Evolutionary conservation across 768 basidiomycete genomes (phyloP).

Genomic region (Agaricus sinodeliciosus): DNA sequence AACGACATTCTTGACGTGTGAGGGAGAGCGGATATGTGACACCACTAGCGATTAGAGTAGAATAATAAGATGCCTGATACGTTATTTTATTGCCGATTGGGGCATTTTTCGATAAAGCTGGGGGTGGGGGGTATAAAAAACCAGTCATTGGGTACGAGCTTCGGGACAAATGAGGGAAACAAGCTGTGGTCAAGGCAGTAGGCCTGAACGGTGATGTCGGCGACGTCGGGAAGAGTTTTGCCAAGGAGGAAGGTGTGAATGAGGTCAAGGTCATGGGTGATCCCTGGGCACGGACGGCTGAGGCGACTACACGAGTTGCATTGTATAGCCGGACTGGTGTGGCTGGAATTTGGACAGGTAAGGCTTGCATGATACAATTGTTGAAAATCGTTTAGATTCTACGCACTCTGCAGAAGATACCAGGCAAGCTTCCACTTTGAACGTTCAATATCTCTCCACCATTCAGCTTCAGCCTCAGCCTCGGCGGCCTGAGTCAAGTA

Average conservation of each 20-base stretch:
- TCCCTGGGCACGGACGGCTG: constrained; percentile 34
- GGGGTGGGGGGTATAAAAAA: constrained; percentile 12
- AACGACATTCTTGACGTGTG: constrained; percentile 58
- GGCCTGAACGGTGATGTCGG: constrained; percentile 38
- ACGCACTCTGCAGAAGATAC: constrained; percentile 78
- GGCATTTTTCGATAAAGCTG: neutral
- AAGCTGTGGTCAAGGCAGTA: constrained; percentile 43
- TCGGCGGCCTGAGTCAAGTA: constrained; percentile 61
- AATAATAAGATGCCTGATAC: constrained; percentile 10
- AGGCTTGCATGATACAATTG: neutral
- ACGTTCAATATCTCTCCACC: constrained; percentile 74
- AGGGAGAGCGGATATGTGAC: constrained; percentile 53
- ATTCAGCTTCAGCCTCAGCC: constrained; percentile 73
- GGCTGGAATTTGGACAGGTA: constrained; percentile 26
- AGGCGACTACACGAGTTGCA: constrained; percentile 31
- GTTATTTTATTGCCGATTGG: neutral
- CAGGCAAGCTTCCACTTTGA: constrained; percentile 48
- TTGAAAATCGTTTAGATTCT: neutral
- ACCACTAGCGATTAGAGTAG: constrained; percentile 18
- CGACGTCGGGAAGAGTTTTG: constrained; percentile 38
- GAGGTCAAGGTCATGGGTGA: constrained; percentile 39
- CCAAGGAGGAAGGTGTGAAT: constrained; percentile 42
- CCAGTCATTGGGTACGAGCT: constrained; percentile 15
- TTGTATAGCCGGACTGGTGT: constrained; percentile 36
- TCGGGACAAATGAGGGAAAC: constrained; percentile 59